Percentiles rank a stretch among this genome's conserved stretches.
Evolutionary conservation across 768 basidiomycete species (phyloP).

Genomic region (Neoboletus magnificus): DNA sequence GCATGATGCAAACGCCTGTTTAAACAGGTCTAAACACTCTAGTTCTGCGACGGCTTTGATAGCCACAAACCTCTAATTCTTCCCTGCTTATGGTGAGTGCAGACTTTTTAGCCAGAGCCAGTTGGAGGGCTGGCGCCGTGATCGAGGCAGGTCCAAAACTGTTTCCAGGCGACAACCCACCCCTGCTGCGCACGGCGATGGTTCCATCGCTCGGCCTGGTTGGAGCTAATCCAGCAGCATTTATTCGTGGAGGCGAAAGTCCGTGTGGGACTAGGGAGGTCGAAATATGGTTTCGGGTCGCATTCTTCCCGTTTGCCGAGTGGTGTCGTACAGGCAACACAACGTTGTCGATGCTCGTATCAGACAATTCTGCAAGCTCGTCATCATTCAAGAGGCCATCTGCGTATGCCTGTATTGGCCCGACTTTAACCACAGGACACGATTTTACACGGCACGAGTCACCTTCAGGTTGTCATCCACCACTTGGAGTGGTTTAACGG

Average conservation of each 20-base stretch:
- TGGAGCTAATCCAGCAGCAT: background rate
- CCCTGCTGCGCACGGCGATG: background rate
- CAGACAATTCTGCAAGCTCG: constrained; percentile 28
- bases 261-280: background rate
- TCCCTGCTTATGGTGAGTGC: constrained; percentile 2
- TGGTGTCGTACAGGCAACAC: background rate
- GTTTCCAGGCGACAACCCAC: background rate
- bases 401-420: constrained; percentile 27
- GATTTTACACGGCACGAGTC: constrained; percentile 1
- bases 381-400: constrained; percentile 36
- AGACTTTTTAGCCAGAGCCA: background rate
- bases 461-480: constrained; percentile 20
- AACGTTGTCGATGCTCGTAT: background rate
- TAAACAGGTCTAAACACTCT: constrained; percentile 7
- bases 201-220: background rate
- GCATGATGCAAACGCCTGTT: constrained; percentile 36
- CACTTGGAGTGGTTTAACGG: background rate
- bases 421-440: constrained; percentile 3
- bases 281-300: background rate
- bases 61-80: constrained; percentile 23
- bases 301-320: background rate
- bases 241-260: background rate
- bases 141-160: background rate
- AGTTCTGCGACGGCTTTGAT: background rate
- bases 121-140: background rate